Evolutionary conservation across 129 eudicot genomes (phyloP).

Genomic region (Centaurea solstitialis): DNA sequence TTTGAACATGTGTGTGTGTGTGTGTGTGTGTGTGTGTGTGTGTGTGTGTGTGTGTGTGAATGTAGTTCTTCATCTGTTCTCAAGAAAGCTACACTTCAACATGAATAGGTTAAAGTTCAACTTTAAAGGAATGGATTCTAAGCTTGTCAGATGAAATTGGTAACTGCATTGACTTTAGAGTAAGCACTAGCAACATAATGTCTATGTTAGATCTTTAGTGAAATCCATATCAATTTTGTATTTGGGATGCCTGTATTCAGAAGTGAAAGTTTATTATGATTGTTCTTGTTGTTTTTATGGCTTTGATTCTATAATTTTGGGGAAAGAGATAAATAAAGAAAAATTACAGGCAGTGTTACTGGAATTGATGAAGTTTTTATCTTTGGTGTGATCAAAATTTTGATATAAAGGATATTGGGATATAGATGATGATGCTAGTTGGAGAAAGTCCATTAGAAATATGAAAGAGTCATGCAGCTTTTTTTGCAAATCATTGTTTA

Average conservation of each 20-base stretch:
- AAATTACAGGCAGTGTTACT: background rate
- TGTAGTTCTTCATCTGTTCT: background rate
- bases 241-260: background rate
- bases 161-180: background rate
- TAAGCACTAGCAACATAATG: background rate
- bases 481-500: background rate
- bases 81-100: background rate
- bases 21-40: too few relatives aligned
- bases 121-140: background rate
- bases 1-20: too few relatives aligned
- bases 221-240: background rate
- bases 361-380: constrained; percentile 3
- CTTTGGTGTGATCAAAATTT: background rate
- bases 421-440: background rate
- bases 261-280: background rate
- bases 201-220: background rate
- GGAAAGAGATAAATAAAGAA: background rate
- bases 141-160: background rate
- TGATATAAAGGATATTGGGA: background rate
- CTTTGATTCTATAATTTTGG: background rate
- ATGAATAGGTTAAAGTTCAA: constrained; percentile 4
- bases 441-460: background rate
- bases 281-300: background rate
- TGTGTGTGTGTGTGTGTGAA: too few relatives aligned
- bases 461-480: too few relatives aligned